Base-by-base conservation (phyloP, 1,284 basidiomycete species). In the Microbotryomycetes sp. region DNA sequence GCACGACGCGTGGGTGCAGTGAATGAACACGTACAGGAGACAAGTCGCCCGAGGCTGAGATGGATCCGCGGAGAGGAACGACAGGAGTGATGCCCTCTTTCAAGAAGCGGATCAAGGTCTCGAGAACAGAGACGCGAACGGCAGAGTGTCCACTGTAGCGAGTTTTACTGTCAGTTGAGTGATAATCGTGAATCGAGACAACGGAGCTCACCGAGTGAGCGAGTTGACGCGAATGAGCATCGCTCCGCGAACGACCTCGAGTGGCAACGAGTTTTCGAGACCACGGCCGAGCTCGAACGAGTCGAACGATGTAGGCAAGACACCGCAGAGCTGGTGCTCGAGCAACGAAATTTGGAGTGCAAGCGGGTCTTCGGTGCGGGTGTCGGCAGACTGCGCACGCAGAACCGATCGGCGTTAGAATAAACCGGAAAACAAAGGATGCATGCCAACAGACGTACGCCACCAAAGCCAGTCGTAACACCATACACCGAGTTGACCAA, bases 221-320 rank as follows among this genome's bases (percentile, higher is more conserved):
- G 87, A 89, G 77, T 91, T 92, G 79, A 89, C 85, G 67, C 90
- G 85, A 65, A 93, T 81, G 9, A 90, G 77, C 68, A 92, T 89
- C 1, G 90, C 89, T 16, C 87, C 90, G 54, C 89, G 84, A n/a
- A 90, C 89, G 86, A 89, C 91, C 6, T 88, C 78, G 65, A 88
- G 85, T n/a, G 90, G 90, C 86, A 91, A 89, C 63, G 81, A 83
- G 53, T 70, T 69, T 51, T 64, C 65, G 52, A 71, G 62, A 3
- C 65, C 65, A 1, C 66, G 61, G 2, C 64, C 64, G 31, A 67
- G 52, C 84, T 68, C 86, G 84, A 23, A 80, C 77, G 31, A 87
- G 81, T 18, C 87, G 86, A 53, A 69, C 13, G 85, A 78, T 5
- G 75, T 58, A 76, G 76, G 72, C 75, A 35, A 81, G n/a, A 67